These are phyloP conservation scores for Sclerotinia nivalis DNA, from an alignment of 2,329 filamentous ascomycete genomes.

Conservation along the genomic window DNA sequence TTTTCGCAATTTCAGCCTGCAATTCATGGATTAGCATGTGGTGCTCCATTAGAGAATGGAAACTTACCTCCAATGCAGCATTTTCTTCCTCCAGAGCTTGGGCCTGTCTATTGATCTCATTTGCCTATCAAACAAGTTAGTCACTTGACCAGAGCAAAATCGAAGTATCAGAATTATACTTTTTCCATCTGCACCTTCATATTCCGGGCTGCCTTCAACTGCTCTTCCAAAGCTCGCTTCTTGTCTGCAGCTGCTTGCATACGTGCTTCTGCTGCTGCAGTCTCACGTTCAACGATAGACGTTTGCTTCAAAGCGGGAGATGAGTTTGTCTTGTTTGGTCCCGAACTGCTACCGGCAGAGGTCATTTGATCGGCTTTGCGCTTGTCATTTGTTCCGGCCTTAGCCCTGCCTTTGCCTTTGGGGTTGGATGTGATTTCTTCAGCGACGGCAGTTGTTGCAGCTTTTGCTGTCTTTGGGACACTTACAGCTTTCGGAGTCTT, in stretches of 20 bases:
- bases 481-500: not conserved
- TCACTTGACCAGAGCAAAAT: not conserved
- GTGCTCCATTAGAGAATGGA: not conserved
- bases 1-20: constrained; percentile 1
- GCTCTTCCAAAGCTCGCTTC: constrained; percentile 21
- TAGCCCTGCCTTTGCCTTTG: constrained; percentile 4
- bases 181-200: not conserved
- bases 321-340: constrained; percentile 18
- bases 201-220: constrained; percentile 2
- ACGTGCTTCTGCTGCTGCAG: constrained; percentile 15
- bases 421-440: not conserved
- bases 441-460: not conserved
- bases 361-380: constrained; percentile 21
- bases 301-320: constrained; percentile 21
- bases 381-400: constrained; percentile 14
- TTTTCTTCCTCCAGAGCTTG: constrained; percentile 25
- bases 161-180: not conserved
- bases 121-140: constrained; percentile 9
- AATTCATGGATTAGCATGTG: not conserved
- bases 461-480: not conserved
- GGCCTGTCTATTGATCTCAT: constrained; percentile 16
- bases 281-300: constrained; percentile 6
- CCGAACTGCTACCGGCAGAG: not conserved
- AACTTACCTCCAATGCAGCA: constrained; percentile 25
- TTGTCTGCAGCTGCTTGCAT: constrained; percentile 20